phyloP scores from a whole-genome alignment of 371 early-diverging fungal genomes.

The Coemansia sp. region DNA sequence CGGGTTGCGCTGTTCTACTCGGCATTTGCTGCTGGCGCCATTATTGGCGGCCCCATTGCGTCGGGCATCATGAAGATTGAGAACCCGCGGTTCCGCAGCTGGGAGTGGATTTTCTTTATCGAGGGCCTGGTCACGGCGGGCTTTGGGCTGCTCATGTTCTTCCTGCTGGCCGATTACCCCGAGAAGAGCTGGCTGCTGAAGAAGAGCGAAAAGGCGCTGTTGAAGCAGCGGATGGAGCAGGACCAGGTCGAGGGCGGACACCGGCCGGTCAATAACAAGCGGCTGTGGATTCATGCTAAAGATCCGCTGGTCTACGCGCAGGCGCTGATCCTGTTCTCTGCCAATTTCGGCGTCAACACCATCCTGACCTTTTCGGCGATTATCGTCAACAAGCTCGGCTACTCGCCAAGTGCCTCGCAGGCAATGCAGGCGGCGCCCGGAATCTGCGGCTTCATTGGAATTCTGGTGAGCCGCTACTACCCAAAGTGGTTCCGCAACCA shows the following conservation, averaged over 20 bases:
- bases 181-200: slow-evolving; percentile 62
- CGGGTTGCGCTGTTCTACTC: slow-evolving; percentile 51
- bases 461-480: slow-evolving; percentile 30
- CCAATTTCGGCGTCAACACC: slow-evolving; percentile 59
- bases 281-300: slow-evolving; percentile 17
- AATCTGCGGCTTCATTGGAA: slow-evolving; percentile 35
- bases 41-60: slow-evolving; percentile 63
- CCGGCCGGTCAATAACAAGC: slow-evolving; percentile 20
- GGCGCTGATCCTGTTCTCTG: slow-evolving; percentile 35
- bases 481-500: slow-evolving; percentile 27
- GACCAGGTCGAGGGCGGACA: slow-evolving; percentile 59
- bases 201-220: slow-evolving; percentile 58
- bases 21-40: slow-evolving; percentile 45
- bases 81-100: slow-evolving; percentile 49
- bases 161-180: slow-evolving; percentile 73
- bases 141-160: slow-evolving; percentile 60
- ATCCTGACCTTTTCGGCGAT: slow-evolving; percentile 73
- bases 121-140: slow-evolving; percentile 71
- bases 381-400: slow-evolving; percentile 71
- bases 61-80: slow-evolving; percentile 60
- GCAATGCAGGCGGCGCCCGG: slow-evolving; percentile 47
- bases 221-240: slow-evolving; percentile 56
- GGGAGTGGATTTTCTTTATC: slow-evolving; percentile 75
- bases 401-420: slow-evolving; percentile 46
- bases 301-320: slow-evolving; percentile 43